Evolutionary conservation across 805 yeast genomes (phyloP).

Genomic region (Kazachstania kunashirensis): DNA sequence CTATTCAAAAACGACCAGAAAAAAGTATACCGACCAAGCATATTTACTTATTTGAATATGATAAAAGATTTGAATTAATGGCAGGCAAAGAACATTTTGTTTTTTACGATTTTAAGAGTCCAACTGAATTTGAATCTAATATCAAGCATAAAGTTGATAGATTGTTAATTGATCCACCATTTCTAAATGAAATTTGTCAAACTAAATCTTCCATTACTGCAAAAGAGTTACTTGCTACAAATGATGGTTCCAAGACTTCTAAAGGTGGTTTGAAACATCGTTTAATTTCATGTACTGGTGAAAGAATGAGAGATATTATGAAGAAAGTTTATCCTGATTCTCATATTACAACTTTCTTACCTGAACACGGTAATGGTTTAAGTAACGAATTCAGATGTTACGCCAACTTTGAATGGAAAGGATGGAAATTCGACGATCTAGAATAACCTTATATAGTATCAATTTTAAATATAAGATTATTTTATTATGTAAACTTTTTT

Average conservation of each 20-base stretch:
- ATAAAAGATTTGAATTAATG: conserved; percentile 61
- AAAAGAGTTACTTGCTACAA: conserved; percentile 40
- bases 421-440: conserved; percentile 44
- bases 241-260: conserved; percentile 32
- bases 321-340: conserved; percentile 54
- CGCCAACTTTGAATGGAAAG: conserved; percentile 59
- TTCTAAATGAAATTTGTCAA: conserved; percentile 74
- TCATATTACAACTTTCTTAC: conserved; percentile 54
- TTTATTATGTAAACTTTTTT: no score
- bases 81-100: conserved; percentile 61
- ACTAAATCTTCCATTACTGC: conserved; percentile 59
- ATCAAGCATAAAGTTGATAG: conserved; percentile 58
- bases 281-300: conserved; percentile 78
- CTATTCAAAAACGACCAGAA: conserved; percentile 47
- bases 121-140: conserved; percentile 48
- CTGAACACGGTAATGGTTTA: conserved; percentile 76
- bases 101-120: conserved; percentile 67
- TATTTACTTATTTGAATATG: conserved; percentile 70
- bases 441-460: no score
- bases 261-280: conserved; percentile 37
- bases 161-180: conserved; percentile 80
- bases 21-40: conserved; percentile 52
- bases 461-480: no score
- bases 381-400: conserved; percentile 85
- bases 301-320: conserved; percentile 67